Evolutionary conservation across 495 filamentous ascomycete genomes (phyloP), one percentile per base, ranked within the genome.

Genomic region (Parachaetomium inaequale): DNA sequence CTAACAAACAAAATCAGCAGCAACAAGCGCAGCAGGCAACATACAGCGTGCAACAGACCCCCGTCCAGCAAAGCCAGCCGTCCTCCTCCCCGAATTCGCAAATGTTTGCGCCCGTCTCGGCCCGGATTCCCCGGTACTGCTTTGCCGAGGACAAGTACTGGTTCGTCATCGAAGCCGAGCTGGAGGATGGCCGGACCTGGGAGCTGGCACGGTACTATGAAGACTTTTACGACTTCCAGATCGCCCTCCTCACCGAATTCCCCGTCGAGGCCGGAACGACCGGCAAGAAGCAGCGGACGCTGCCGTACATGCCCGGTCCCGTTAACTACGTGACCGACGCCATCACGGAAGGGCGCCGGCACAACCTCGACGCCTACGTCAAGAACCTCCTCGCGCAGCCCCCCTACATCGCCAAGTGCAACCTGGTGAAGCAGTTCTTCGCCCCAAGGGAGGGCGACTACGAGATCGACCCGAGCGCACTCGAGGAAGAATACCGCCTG

Each of bases 191-290:
- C 40, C 85, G 88, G 47, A 87, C 89, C 67, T 98, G 93, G 92
- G 92, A 95, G 70, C 76, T 98, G 46, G 91, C 90, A 53, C 85
- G 94, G 52, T 94, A 92, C 69, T 98, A 98, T 69, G 91, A 96
- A 70, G 95, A 98, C 72, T 98, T 98, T 72, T 98, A 98, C 74
- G 94, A 98, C 70, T 96, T 98, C 75, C 94, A 98, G 73, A 98
- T 98, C 71, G 87, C 90, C 19, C 87, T 98, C 7, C 81, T 98
- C 47, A 93, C 91, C 43, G 91, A 96, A 66, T 98, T 96, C 70
- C 93, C 94, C 38, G 86, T 90, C 17, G 95, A 98, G 70, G 93
- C 94, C 29, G 93, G 94, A 25, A 89, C 88, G 29, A 89, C 89
- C 56, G 85, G 85, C 52, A 84, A 84, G 43, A 86, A 87, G 65